These are phyloP conservation scores for Tylopilus intermedius DNA, from an alignment of 768 basidiomycete genomes.

Conservation along the genomic window DNA sequence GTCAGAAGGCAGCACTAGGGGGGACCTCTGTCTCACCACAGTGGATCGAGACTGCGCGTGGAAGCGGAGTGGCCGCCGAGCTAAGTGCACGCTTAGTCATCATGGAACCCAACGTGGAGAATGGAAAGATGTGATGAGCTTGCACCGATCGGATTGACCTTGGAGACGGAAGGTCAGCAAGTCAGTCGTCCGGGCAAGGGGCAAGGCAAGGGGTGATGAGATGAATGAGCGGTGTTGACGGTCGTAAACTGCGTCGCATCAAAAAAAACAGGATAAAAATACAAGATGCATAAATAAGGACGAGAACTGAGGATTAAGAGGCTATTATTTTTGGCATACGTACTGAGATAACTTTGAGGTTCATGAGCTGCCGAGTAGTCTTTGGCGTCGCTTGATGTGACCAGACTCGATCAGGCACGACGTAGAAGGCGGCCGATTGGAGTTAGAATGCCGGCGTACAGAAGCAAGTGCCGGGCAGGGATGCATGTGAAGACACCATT, in stretches of 20 bases:
- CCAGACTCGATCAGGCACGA: slow-evolving; percentile 27
- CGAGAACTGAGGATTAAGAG: slow-evolving; percentile 10
- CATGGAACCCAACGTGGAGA: slow-evolving; percentile 13
- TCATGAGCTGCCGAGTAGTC: slow-evolving; percentile 12
- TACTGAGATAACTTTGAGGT: slow-evolving; percentile 23
- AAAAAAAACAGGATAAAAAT: slow-evolving; percentile 20
- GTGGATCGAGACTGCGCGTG: slow-evolving; percentile 15
- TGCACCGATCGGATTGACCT: background rate
- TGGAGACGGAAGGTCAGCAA: background rate
- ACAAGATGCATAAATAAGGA: slow-evolving; percentile 21
- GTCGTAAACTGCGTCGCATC: background rate
- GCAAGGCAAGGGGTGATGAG: background rate
- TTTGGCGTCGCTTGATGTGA: slow-evolving; percentile 23
- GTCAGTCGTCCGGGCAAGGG: background rate
- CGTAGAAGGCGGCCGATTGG: slow-evolving; percentile 2
- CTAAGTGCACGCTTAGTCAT: slow-evolving; percentile 19
- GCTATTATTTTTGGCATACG: slow-evolving; percentile 30
- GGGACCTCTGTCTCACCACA: slow-evolving; percentile 5
- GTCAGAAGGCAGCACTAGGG: slow-evolving; percentile 3
- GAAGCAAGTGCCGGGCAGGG: slow-evolving; percentile 3
- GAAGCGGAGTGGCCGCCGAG: slow-evolving; percentile 26
- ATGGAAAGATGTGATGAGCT: slow-evolving; percentile 7
- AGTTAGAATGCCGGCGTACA: slow-evolving; percentile 11
- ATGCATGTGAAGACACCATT: background rate
- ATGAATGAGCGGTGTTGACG: background rate